Percentiles rank a stretch among this genome's conserved stretches.
phyloP scores from a whole-genome alignment of 768 basidiomycete genomes.

The Kwoniella botswanensis region DNA sequence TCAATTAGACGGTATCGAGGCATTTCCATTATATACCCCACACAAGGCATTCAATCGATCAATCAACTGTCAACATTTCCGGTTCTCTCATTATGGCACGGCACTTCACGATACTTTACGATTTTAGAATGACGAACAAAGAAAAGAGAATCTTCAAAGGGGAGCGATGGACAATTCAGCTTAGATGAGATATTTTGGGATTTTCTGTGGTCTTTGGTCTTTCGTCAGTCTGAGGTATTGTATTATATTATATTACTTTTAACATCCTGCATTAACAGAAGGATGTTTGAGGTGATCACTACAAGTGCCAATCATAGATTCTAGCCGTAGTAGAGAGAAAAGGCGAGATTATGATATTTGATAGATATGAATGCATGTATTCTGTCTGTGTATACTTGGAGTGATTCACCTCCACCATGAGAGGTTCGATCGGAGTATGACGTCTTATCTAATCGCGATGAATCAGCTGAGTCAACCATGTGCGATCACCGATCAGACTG shows the following conservation, averaged over 20 bases:
- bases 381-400: constrained; percentile 11
- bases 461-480: not conserved
- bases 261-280: not conserved
- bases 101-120: constrained; percentile 17
- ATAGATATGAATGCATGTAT: constrained; percentile 10
- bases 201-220: constrained; percentile 1
- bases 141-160: not conserved
- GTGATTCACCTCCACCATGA: not conserved
- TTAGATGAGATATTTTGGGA: constrained; percentile 10
- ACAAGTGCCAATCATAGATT: not conserved
- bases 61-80: not conserved
- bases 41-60: constrained; percentile 12
- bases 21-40: constrained; percentile 17
- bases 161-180: not conserved
- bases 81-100: constrained; percentile 1
- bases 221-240: not conserved
- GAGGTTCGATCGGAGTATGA: not conserved
- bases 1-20: constrained; percentile 19
- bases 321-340: constrained; percentile 6
- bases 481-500: not conserved
- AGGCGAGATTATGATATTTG: not conserved
- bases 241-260: not conserved
- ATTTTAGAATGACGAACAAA: constrained; percentile 1
- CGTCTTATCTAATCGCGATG: not conserved
- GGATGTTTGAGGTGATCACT: not conserved